Base-by-base conservation (phyloP, 2,329 filamentous ascomycete species). In the Lasiodiplodia theobromae region DNA sequence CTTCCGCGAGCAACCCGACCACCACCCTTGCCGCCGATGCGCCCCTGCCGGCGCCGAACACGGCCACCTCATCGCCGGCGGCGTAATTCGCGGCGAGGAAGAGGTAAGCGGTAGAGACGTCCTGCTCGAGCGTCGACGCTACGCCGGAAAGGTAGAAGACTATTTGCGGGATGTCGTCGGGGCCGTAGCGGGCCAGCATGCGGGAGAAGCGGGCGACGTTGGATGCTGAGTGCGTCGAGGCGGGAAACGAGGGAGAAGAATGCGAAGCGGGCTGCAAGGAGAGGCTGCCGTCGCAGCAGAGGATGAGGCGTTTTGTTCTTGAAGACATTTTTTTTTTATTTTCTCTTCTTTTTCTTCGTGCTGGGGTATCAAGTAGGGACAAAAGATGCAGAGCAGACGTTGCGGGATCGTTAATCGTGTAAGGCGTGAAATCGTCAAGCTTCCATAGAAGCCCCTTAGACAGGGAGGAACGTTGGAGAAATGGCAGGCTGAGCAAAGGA, bases 31-130 rank as follows among this genome's bases (percentile, higher is more conserved):
- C 78, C 0, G 80, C 83, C 69, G 79, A 83, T 1, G 82, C 79
- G 21, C 82, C 82, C 54, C 82, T 75, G 11, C 80, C 82, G 71
- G 83, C 83, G 3, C 82, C 82, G 37, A 83, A 76, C 2, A 84
- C 72, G 73, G 79, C 83, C 52, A 84, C 82, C 10, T 81, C 80
- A 60, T 83, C 83, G 68, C 85, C 85, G 0, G 79, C 79, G 12
- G 80, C 76, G 71, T 83, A 87, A 73, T 87, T 87, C 64, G 84
- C 83, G n/a, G 82, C 80, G 2, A 87, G 75, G 72, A 86, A 87
- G 6, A 79, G 79, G 66, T 87, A 85, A 0, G 78, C 82, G 74
- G 84, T 81, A n/a, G 83, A 77, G 3, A 86, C 81, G 58, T 83
- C 82, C 34, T 85, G 82, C 4, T 77, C 76, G 16, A 85, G 75